A percentile compares a stretch with the other conserved stretches of the same genome.
These are phyloP conservation scores for Ophiosphaerella korrae DNA, from an alignment of 2,329 filamentous ascomycete genomes.

Conservation along the genomic window DNA sequence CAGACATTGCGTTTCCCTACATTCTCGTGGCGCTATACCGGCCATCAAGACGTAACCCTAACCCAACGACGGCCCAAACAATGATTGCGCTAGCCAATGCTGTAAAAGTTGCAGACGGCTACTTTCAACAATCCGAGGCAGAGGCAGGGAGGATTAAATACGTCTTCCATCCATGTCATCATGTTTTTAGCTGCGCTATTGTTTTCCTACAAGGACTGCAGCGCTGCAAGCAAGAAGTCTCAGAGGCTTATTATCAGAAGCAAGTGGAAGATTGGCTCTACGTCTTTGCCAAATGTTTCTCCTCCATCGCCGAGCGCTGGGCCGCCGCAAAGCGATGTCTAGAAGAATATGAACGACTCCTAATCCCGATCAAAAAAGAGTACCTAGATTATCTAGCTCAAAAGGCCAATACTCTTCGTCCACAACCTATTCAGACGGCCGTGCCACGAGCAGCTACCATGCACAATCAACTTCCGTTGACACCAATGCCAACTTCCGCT, in stretches of 20 bases:
- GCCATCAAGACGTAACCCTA: conserved; percentile 31
- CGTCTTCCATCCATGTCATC: conserved; percentile 46
- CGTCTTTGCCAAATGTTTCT: conserved; percentile 40
- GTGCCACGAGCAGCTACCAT: conserved; percentile 8
- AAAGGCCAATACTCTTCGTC: conserved; percentile 25
- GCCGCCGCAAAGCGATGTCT: conserved; percentile 39
- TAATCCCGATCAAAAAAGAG: conserved; percentile 39
- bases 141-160: conserved; percentile 45
- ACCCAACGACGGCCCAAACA: conserved; percentile 33
- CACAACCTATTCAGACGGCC: conserved; percentile 11
- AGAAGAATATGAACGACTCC: conserved; percentile 41
- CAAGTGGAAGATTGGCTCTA: conserved; percentile 38
- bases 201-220: conserved; percentile 40
- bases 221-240: conserved; percentile 39
- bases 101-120: conserved; percentile 41
- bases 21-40: conserved; percentile 39
- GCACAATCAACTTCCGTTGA: conserved; percentile 16
- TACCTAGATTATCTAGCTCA: conserved; percentile 39
- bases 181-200: conserved; percentile 40
- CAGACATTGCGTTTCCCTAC: conserved; percentile 40
- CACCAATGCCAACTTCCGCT: conserved; percentile 8
- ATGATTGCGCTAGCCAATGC: conserved; percentile 35
- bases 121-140: conserved; percentile 39
- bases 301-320: conserved; percentile 44
- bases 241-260: conserved; percentile 29